phyloP scores from a whole-genome alignment of 805 yeast genomes.

The Yueomyces sinensis region DNA sequence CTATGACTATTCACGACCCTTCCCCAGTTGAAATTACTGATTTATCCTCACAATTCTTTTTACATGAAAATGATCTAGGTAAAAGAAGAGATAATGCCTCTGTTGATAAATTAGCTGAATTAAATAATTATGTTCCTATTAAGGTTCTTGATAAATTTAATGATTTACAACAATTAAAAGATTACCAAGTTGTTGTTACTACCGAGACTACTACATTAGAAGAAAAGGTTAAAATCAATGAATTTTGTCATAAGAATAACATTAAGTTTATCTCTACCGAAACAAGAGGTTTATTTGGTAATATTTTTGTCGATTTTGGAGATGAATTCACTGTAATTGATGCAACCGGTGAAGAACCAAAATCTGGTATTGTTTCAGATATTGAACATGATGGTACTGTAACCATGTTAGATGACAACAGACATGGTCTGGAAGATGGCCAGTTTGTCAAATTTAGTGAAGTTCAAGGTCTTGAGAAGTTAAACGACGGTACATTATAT shows the following conservation, averaged over 20 bases:
- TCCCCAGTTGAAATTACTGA: constrained; percentile 51
- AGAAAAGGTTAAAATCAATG: constrained; percentile 63
- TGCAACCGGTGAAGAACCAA: constrained; percentile 86
- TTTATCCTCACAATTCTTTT: constrained; percentile 81
- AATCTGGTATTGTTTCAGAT: constrained; percentile 75
- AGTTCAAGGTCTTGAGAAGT: constrained; percentile 61
- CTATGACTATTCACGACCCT: constrained; percentile 77
- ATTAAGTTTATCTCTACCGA: constrained; percentile 76
- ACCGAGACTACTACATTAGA: constrained; percentile 58
- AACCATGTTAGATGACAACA: constrained; percentile 80
- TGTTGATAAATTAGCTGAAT: constrained; percentile 57
- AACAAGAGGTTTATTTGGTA: constrained; percentile 79
- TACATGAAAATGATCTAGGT: constrained; percentile 62
- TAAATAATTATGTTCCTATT: constrained; percentile 85
- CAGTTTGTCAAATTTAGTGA: constrained; percentile 78
- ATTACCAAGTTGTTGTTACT: constrained; percentile 72
- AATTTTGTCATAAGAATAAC: constrained; percentile 55
- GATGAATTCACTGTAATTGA: constrained; percentile 67
- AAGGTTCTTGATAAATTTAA: constrained; percentile 44
- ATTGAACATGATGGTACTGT: constrained; percentile 82
- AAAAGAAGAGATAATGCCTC: constrained; percentile 61
- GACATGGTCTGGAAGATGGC: constrained; percentile 93
- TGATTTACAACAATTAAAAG: constrained; percentile 34
- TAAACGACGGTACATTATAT: constrained; percentile 62
- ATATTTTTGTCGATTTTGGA: constrained; percentile 85